phyloP scores from a whole-genome alignment of 1,284 basidiomycete genomes.

The Malassezia slooffiae region DNA sequence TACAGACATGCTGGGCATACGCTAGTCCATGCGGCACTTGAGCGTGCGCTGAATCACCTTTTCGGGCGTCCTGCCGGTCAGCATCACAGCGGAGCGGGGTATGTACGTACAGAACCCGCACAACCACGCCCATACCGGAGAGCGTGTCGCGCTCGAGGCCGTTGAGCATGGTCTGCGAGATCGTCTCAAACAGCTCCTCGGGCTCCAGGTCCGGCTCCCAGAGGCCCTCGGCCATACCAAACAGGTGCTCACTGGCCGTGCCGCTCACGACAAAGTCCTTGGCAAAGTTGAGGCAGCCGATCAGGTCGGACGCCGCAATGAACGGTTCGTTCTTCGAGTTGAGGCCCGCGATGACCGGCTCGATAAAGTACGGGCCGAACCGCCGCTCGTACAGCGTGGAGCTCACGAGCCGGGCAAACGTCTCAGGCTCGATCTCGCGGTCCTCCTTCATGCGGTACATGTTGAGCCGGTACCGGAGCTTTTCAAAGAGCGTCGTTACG shows the following conservation, averaged over 20 bases:
- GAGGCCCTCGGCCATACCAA: conserved; percentile 91
- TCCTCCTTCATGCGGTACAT: conserved; percentile 99
- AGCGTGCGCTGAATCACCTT: conserved; percentile 44
- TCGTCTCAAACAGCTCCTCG: conserved; percentile 96
- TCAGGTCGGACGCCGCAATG: conserved; percentile 90
- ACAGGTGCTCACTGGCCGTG: conserved; percentile 80
- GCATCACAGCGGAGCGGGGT: background rate
- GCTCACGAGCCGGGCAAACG: conserved; percentile 88
- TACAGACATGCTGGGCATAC: background rate
- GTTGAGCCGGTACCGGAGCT: conserved; percentile 71
- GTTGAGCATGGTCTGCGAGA: conserved; percentile 88
- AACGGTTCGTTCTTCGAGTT: conserved; percentile 75
- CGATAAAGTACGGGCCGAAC: conserved; percentile 93
- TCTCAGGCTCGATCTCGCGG: conserved; percentile 87
- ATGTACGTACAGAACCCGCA: conserved; percentile 78
- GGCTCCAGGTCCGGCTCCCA: conserved; percentile 96
- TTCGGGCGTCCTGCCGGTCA: conserved; percentile 32
- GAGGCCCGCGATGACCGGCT: conserved; percentile 85
- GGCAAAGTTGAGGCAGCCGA: conserved; percentile 87
- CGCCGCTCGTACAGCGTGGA: conserved; percentile 94
- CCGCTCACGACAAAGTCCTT: conserved; percentile 97
- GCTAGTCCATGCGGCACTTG: conserved; percentile 21
- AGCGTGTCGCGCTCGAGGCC: conserved; percentile 92
- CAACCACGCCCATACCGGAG: conserved; percentile 91
- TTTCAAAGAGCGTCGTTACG: conserved; percentile 66